Evolutionary conservation across 768 basidiomycete species (phyloP).

Genomic region (Tylopilus sp.): DNA sequence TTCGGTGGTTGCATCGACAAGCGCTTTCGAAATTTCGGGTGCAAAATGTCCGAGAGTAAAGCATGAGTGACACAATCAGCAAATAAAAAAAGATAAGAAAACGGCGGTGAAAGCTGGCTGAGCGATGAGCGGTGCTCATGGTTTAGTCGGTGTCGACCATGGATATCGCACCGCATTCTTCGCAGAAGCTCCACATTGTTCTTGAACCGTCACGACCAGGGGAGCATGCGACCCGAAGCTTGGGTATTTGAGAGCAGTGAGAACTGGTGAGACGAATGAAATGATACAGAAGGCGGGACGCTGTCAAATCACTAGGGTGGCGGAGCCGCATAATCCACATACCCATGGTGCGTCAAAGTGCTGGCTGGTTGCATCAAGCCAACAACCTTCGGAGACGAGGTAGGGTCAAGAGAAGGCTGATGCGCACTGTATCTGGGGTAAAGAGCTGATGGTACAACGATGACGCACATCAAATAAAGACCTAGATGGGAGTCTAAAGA

Average conservation of each 20-base stretch:
- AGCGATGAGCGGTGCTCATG: background rate
- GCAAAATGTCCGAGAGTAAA: conserved; percentile 18
- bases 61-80: conserved; percentile 29
- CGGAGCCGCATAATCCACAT: conserved; percentile 27
- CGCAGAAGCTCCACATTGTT: conserved; percentile 87
- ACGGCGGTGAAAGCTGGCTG: conserved; percentile 9
- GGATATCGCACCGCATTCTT: conserved; percentile 85
- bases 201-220: conserved; percentile 60
- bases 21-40: conserved; percentile 25
- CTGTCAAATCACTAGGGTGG: conserved; percentile 12
- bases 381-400: conserved; percentile 46
- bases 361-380: conserved; percentile 68
- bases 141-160: conserved; percentile 74
- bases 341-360: conserved; percentile 71
- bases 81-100: conserved; percentile 32
- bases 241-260: conserved; percentile 76
- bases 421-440: conserved; percentile 66
- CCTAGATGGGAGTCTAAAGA: conserved; percentile 1
- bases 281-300: conserved; percentile 9
- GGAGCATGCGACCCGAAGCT: conserved; percentile 76
- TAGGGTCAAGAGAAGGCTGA: conserved; percentile 51
- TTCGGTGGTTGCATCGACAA: conserved; percentile 23
- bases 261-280: conserved; percentile 37
- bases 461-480: conserved; percentile 1
- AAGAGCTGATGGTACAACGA: conserved; percentile 20